Base-by-base conservation (phyloP, 805 yeast genomes). In the Scheffersomyces ergatensis region DNA sequence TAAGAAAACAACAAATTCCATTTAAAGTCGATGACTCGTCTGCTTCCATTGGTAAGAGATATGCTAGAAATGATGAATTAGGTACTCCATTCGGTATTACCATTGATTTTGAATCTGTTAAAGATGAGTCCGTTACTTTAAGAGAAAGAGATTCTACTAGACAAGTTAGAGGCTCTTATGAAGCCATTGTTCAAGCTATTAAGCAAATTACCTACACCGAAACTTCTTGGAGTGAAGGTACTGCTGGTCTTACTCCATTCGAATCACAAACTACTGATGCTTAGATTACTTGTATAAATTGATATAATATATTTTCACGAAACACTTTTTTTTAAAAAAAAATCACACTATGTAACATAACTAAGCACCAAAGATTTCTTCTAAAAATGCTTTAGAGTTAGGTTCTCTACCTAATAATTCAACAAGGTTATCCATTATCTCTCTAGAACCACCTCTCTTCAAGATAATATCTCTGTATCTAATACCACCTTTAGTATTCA, bases 1-100 rank as follows among this genome's bases (percentile, higher is more conserved):
- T 93, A 62, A 89, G 93, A 67, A 69, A 74, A 48, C 82, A 80
- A 47, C 92, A 89, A 65, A 82, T 93, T 54, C 92, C 97, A 51
- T 88, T 90, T 77, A 92, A 90, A 77, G 83, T 92, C 44, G 99
- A 93, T 64, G 98, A 92, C 65, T 89, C 97, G 8, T 86, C 95
- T 52, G 97, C 96, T 16, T 87, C 98, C 24, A 93, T 92, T 57
- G 99, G 99, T 72, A 88, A 90, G 74, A 85, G 99, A 72, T 92
- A 92, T 59, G 89, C 99, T 49, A 87, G 99, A 74, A 92, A 92
- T 66, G 99, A 92, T 68, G 99, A 92, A 74, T 78, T 92, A 60
- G 99, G 99, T 67, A 93, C 98, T 40, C 99, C 99, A 54, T 93
- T 93, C 63, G 99, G 99, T 65, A 81, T 92, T 67, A 92, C 99